These are phyloP conservation scores for Saxispiralis lemnorum DNA, from an alignment of 495 filamentous ascomycete genomes.

Conservation along the genomic window DNA sequence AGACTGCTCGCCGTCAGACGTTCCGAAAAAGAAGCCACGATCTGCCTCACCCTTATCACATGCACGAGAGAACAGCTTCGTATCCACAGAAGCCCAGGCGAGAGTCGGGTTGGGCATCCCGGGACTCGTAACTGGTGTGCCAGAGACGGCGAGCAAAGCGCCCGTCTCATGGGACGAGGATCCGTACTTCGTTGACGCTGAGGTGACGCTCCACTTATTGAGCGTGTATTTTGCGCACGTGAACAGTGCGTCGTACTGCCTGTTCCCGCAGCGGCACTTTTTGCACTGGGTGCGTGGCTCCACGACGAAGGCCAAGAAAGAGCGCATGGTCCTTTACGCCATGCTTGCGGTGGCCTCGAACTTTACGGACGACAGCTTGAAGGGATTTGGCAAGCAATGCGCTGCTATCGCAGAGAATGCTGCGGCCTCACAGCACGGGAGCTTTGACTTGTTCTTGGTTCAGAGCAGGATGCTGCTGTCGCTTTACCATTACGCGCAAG, in stretches of 20 bases:
- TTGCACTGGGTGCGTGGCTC: constrained; percentile 35
- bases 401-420: constrained; percentile 42
- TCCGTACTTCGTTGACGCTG: constrained; percentile 33
- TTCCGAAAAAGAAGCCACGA: constrained; percentile 14
- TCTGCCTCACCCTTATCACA: constrained; percentile 7
- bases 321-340: constrained; percentile 53
- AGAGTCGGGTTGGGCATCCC: too few relatives aligned
- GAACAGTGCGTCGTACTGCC: constrained; percentile 35
- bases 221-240: constrained; percentile 38
- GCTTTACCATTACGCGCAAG: constrained; percentile 44
- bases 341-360: constrained; percentile 41
- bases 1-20: constrained; percentile 7
- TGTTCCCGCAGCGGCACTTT: constrained; percentile 39
- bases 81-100: too few relatives aligned
- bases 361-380: constrained; percentile 32
- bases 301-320: constrained; percentile 39
- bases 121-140: too few relatives aligned
- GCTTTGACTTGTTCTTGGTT: constrained; percentile 39
- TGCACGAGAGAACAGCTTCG: background rate
- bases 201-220: constrained; percentile 32
- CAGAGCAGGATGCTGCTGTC: constrained; percentile 46
- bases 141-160: too few relatives aligned
- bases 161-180: constrained; percentile 34
- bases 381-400: constrained; percentile 29
- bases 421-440: constrained; percentile 32